Evolutionary conservation across 345 rosid genomes (phyloP), one percentile per base, ranked within the genome.

Genomic region (Salix koriyanagi): DNA sequence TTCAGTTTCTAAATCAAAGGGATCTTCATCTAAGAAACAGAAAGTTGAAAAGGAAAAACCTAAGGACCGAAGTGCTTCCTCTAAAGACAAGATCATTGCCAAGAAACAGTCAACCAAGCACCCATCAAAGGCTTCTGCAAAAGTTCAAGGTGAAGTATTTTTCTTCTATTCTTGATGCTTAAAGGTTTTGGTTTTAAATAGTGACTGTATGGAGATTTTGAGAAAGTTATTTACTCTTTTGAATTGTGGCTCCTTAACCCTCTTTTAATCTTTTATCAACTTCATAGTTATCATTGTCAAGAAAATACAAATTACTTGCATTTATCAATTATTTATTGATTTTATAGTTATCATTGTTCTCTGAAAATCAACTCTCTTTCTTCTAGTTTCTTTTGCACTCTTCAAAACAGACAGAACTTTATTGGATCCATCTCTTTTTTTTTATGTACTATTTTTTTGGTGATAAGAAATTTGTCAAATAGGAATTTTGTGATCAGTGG

Each of bases 71-170:
- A 79, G 78, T 65, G 79, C 61, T 70, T 84, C 91, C 26, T 72
- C 84, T 74, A 91, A 89, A 77, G 90, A 79, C 32, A 90, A 91
- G 82, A 77, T 52, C 26, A 15, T 76, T 2, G 78, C 87, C 84
- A 93, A 86, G 88, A 92, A 89, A 78, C 89, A 83, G 79, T 72
- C 87, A n/a, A 79, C 76, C 69, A 90, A 89, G 75, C 78, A 85
- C 44, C 72, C 83, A 6, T 72, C 82, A 73, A 89, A 91, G 84
- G 85, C 76, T 82, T 81, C 90, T 69, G 74, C 71, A 13, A 93
- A 89, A 85, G 88, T 85, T 70, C 90, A 87, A 96, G 92, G 97
- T 92, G 83, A 42, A 15, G n/a, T 65, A 4, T 39, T 75, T 34
- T 75, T 21, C 60, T 66, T 66, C 62, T 36, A 67, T 70, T 79